These are phyloP conservation scores for Claviceps purpurea DNA, from an alignment of 2,329 filamentous ascomycete genomes.

Conservation along the genomic window DNA sequence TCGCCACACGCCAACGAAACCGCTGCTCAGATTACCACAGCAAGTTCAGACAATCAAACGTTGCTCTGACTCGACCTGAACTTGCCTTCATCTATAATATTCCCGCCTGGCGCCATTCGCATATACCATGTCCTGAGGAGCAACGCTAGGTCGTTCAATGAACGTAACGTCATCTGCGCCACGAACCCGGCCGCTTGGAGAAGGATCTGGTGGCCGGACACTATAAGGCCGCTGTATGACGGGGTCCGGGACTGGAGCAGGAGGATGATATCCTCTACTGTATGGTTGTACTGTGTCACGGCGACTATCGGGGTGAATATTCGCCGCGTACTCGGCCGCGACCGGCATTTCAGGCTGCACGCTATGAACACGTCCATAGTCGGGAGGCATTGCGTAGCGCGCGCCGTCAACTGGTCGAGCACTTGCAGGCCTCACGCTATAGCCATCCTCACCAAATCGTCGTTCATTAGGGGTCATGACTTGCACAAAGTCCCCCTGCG, in stretches of 20 bases:
- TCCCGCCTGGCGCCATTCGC: slow-evolving; percentile 26
- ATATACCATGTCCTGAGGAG: slow-evolving; percentile 31
- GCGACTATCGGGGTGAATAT: slow-evolving; percentile 15
- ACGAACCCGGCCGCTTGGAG: slow-evolving; percentile 11
- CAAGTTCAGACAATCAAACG: background rate
- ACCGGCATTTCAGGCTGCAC: slow-evolving; percentile 22
- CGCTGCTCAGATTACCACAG: background rate
- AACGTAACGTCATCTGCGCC: slow-evolving; percentile 28
- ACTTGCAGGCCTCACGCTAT: slow-evolving; percentile 41
- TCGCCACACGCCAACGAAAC: background rate
- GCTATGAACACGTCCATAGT: slow-evolving; percentile 32
- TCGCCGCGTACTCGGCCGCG: slow-evolving; percentile 15
- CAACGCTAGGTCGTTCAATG: slow-evolving; percentile 28
- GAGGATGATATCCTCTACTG: slow-evolving; percentile 15
- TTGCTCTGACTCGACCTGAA: background rate
- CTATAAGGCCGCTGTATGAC: slow-evolving; percentile 22
- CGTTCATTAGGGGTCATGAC: slow-evolving; percentile 29
- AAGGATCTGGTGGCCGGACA: slow-evolving; percentile 27
- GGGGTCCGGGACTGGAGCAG: slow-evolving; percentile 10
- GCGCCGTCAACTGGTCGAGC: slow-evolving; percentile 38
- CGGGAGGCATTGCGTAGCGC: slow-evolving; percentile 26
- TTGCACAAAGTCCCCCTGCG: slow-evolving; percentile 32
- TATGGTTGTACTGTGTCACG: slow-evolving; percentile 20
- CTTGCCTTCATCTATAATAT: slow-evolving; percentile 18
- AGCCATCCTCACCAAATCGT: slow-evolving; percentile 32